phyloP scores from a whole-genome alignment of 371 early-diverging fungal genomes.

The Syncephalastrum racemosum region DNA sequence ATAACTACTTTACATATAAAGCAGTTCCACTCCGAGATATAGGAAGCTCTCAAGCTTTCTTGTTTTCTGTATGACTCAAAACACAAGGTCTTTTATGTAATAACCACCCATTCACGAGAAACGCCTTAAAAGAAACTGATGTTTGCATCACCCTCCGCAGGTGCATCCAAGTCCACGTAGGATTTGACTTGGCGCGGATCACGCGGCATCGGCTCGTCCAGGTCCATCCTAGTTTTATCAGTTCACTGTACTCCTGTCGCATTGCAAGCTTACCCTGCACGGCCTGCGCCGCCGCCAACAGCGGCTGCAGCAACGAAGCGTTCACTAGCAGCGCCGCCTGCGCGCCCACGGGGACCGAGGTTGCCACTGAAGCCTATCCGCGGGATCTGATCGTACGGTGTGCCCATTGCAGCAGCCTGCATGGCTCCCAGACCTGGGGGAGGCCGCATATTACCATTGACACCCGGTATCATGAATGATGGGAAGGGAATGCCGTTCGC shows the following conservation, averaged over 20 bases:
- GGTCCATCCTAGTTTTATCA: constrained; percentile 17
- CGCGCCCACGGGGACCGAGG: not conserved
- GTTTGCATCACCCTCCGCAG: constrained; percentile 81
- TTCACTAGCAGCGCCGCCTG: constrained; percentile 7
- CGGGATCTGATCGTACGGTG: constrained; percentile 68
- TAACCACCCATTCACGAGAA: too few species aligned
- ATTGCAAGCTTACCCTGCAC: constrained; percentile 10
- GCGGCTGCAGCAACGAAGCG: constrained; percentile 12
- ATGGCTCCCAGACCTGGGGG: constrained; percentile 14
- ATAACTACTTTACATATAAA: too few species aligned
- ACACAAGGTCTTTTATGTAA: too few species aligned
- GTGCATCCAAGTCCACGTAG: constrained; percentile 88
- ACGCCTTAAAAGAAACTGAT: constrained; percentile 13
- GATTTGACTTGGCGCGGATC: constrained; percentile 82
- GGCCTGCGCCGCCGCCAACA: not conserved
- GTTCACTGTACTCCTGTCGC: constrained; percentile 2
- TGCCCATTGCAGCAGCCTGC: constrained; percentile 47
- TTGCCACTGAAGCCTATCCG: constrained; percentile 60
- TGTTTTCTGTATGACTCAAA: too few species aligned
- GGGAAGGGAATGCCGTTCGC: constrained; percentile 23
- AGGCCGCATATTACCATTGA: constrained; percentile 17
- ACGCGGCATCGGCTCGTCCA: constrained; percentile 37
- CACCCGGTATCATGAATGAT: constrained; percentile 23
- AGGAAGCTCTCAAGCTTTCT: too few species aligned
- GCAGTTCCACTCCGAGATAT: too few species aligned